These are phyloP conservation scores for Ustilago bromivora DNA, from an alignment of 1,284 basidiomycete species.

Conservation along the genomic window DNA sequence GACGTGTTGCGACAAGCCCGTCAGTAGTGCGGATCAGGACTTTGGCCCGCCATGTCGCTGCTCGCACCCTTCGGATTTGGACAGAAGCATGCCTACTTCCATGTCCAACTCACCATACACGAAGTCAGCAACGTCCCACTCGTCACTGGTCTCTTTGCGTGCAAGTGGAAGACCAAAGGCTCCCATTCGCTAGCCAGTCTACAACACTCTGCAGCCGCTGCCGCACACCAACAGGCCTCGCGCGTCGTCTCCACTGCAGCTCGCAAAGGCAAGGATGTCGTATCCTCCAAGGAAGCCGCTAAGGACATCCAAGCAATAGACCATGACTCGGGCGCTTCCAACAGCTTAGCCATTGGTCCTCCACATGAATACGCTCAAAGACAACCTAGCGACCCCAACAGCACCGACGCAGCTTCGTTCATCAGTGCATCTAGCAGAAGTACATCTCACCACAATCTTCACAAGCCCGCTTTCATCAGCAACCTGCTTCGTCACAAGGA, in stretches of 20 bases:
- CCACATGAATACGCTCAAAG: conserved; percentile 17
- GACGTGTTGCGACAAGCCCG: background rate
- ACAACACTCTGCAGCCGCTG: conserved; percentile 44
- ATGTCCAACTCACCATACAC: conserved; percentile 77
- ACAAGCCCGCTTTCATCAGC: conserved; percentile 25
- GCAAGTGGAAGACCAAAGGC: conserved; percentile 81
- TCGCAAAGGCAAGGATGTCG: conserved; percentile 14
- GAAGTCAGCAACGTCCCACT: conserved; percentile 81
- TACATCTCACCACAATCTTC: conserved; percentile 6
- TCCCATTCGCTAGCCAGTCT: conserved; percentile 68
- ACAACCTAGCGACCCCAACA: conserved; percentile 9
- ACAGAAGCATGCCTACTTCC: conserved; percentile 76
- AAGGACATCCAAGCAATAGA: conserved; percentile 33
- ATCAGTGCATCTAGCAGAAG: conserved; percentile 20
- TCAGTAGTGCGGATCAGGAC: background rate
- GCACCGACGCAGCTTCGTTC: conserved; percentile 31
- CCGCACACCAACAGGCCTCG: conserved; percentile 34
- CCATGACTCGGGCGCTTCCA: conserved; percentile 25
- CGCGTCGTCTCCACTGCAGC: conserved; percentile 16
- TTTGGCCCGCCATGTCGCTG: conserved; percentile 50
- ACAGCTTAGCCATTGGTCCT: conserved; percentile 12
- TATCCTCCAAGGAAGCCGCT: conserved; percentile 20
- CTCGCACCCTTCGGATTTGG: conserved; percentile 70
- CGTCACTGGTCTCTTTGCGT: conserved; percentile 79
- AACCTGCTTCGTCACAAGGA: conserved; percentile 25